Evolutionary conservation across 2,329 filamentous ascomycete species (phyloP), one percentile per base, ranked within the genome.

Genomic region (Claviceps purpurea): DNA sequence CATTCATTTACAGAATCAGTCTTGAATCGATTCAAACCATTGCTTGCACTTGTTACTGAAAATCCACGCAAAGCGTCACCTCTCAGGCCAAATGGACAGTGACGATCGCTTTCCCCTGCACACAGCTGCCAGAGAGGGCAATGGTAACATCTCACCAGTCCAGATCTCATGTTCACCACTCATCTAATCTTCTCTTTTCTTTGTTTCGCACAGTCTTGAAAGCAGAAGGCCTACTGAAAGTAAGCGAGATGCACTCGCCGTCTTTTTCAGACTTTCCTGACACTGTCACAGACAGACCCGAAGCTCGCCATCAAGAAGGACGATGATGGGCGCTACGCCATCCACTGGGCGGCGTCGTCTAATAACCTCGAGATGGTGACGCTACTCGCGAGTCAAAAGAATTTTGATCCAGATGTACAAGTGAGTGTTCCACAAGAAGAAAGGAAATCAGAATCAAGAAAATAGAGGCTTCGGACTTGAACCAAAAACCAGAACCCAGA

Each of bases 281-380:
- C 41, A 43, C 20, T 14, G 20, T 3, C 41, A 24, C 30, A 91
- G 85, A 81, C 83, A 58, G 89, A 95, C 62, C 83, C 87, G 2
- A 90, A 87, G 61, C 78, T 94, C 41, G 83, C 87, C 26, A 75
- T 72, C 47, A 68, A 68, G 53, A 81, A 82, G 61, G 93, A 98
- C 62, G 84, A 87, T 48, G 93, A 98, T 66, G 88, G 89, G 16
- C 87, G 93, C 45, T 79, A 95, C 40, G 84, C 93, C 2, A 82
- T 97, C 53, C 93, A 98, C 73, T 98, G 93, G 93, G 91, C 93
- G 0, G 81, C 82, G 2, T 93, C 90, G 22, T 85, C 87, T 67
- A 94, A 93, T 65, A 84, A 82, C 58, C 69, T 84, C 6, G 78
- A 83, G 24, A 89, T 96, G 54, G 82, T 87, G 18, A 74, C 85